Base-by-base conservation (phyloP, 1,139 yeast species). In the Suhomyces taliae region DNA sequence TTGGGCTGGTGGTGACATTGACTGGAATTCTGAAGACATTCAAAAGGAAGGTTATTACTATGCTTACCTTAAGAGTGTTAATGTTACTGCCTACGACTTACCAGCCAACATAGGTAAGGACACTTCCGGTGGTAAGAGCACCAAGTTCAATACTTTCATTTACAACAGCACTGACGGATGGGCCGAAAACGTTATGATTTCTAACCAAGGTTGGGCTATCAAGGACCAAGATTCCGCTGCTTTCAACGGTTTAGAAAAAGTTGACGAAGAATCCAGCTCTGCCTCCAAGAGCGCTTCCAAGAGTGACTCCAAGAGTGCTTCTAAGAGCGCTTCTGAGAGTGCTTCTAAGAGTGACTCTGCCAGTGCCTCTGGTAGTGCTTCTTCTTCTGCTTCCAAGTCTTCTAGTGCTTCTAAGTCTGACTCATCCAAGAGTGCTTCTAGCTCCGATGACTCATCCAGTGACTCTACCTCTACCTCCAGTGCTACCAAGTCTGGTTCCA, bases 1-100 rank as follows among this genome's bases (percentile, higher is more conserved):
- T 55, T 91, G 98, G 97, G 96, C 97, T 36, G 97, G 98, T 63
- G 98, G 97, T 61, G 70, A 60, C 6, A 81, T 90, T 49, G 79
- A 90, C 70, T 91, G 97, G 97, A 69, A 85, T 64, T 78, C 93
- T 32, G 66, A 74, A 6, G 97, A 90, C 66, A 81, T 90, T 51
- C 59, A 74, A 51, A 72, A 86, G 49, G 79, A 85, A 44, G 97
- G 97, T 27, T 90, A 90, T 70, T 85, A 82, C 69, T 89, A 82
- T 62, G 83, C 87, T 35, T 75, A 79, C 51, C 59, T 90, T 43
- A 76, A 84, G 59, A 78, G 79, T 43, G 72, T 89, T 35, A 70
- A 77, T 10, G 77, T 90, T 43, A 76, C 80, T 39, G 79, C 95
- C 58, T 86, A 87, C 65, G 90, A 79, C 58, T 76, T 87, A 36